Evolutionary conservation across 2,329 filamentous ascomycete genomes (phyloP), one percentile per base, ranked within the genome.

Genomic region (Trichoderma pleuroti): DNA sequence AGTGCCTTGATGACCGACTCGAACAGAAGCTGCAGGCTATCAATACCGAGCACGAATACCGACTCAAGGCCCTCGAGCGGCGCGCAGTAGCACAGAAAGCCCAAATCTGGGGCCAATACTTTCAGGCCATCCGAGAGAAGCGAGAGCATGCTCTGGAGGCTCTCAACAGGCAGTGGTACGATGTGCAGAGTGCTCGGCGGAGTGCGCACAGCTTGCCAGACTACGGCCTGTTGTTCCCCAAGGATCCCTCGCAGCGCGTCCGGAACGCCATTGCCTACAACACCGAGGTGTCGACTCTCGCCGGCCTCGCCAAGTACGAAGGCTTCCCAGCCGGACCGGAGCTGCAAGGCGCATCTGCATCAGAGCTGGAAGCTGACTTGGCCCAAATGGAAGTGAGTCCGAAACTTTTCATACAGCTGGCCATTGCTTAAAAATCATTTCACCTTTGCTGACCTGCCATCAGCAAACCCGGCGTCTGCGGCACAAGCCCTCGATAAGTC

Each of bases 301-400:
- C 94, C 7, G 95, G 95, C 46, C 86, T 98, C 65, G 94, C 95
- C 42, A 98, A 98, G 82, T 94, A 98, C 79, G 91, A 97, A 77
- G 96, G 96, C 28, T 99, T 99, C 81, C 96, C 96, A 42, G 94
- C 95, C 36, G 96, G 94, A n/a, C 96, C 96, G 24, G 87, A 92
- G 39, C 91, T 99, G 81, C 86, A 86, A 71, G 87, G 92, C 54
- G 92, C 93, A 30, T 90, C 91, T 46, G 81, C 87, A 26, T 84
- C 87, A 12, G 93, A 98, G 77, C 82, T 96, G 60, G 93, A 97
- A 69, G 91, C 95, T 63, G 96, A 99, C 81, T 84, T 98, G 73
- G 90, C 92, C 79, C 92, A 92, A 75, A 98, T 99, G 86, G 91
- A 92, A 77, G 94, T 98, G 79, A 69, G 79, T 76, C 34, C 60